Evolutionary conservation across 2,329 filamentous ascomycete species (phyloP), one percentile per base, ranked within the genome.

Genomic region (Triangularia setosa): DNA sequence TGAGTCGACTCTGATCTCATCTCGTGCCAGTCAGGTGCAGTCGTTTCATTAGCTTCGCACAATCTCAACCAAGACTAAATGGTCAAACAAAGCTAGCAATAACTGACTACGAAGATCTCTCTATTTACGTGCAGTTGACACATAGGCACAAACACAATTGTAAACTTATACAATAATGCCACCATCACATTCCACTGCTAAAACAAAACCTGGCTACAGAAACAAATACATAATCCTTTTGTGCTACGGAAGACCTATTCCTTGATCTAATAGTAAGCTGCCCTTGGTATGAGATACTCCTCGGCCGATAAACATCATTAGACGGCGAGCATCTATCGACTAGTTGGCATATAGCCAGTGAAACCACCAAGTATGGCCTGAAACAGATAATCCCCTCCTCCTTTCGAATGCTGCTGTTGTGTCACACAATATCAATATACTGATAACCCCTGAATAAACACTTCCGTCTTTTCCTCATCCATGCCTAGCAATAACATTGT

Each of bases 401-500:
- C 52, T 14, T 6, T 16, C 52, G 3, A 24, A n/a, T 44, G 23
- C 58, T 54, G 23, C 44, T 40, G 25, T 55, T 25, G 23, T 28
- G 8, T 16, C 8, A 25, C 52, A 55, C 11, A 18, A 55, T 55
- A 55, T 25, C 7, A 24, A 14, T 55, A 55, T 23, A 55, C 12
- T 55, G 14, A 16, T 55, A 24, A 28, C 25, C 52, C 52, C 23
- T 25, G 52, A 48, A 27, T 30, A 61, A 18, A n/a, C 30, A 33
- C 40, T 27, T 55, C 14, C 18, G 24, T n/a, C 25, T 35, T 2
- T 48, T 48, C 16, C 14, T 21, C 24, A 24, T 58, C 68, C 64
- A 69, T 52, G 68, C 65, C 54, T 59, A 21, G n/a, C 5, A 48
- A 48, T 48, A 48, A 21, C 40, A 48, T 21, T 48, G 40, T 27